Evolutionary conservation across 148 eudicot species (phyloP).

Genomic region (Polygonum maritimum): DNA sequence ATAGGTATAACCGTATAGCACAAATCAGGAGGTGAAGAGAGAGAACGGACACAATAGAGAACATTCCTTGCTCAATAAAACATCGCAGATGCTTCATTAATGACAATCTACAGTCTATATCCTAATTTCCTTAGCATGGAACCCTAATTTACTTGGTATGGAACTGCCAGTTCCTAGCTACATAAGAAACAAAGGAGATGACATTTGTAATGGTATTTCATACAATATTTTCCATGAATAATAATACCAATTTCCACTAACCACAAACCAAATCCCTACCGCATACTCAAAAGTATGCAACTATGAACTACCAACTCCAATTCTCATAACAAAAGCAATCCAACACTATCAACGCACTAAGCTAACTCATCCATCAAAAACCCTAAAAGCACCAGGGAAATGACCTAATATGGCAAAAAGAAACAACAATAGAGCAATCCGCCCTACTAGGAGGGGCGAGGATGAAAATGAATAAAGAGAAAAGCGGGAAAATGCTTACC

Average conservation of each 20-base stretch:
- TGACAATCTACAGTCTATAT: not conserved
- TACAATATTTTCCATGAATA: not conserved
- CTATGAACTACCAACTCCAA: not conserved
- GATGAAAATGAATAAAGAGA: not conserved
- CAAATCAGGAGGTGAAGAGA: not conserved
- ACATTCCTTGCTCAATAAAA: not conserved
- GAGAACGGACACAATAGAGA: not conserved
- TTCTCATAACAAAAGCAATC: not conserved
- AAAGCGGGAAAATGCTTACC: slow-evolving; percentile 21
- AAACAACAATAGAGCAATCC: not conserved
- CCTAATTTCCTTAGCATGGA: not conserved
- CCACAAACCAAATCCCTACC: not conserved
- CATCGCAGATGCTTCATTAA: not conserved
- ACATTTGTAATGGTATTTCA: not conserved
- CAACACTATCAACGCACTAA: not conserved
- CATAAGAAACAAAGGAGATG: not conserved
- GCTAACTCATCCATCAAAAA: not conserved
- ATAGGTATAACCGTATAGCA: not conserved
- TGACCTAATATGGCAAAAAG: not conserved
- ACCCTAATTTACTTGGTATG: not conserved
- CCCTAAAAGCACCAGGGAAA: not conserved
- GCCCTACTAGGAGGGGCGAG: not conserved
- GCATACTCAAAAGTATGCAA: not conserved
- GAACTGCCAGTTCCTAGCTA: not conserved
- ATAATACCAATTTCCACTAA: not conserved